Percentiles rank a stretch among this genome's conserved stretches.
Evolutionary conservation across 73 alveolate genomes (phyloP).

Genomic region (Urostyla sp.): DNA sequence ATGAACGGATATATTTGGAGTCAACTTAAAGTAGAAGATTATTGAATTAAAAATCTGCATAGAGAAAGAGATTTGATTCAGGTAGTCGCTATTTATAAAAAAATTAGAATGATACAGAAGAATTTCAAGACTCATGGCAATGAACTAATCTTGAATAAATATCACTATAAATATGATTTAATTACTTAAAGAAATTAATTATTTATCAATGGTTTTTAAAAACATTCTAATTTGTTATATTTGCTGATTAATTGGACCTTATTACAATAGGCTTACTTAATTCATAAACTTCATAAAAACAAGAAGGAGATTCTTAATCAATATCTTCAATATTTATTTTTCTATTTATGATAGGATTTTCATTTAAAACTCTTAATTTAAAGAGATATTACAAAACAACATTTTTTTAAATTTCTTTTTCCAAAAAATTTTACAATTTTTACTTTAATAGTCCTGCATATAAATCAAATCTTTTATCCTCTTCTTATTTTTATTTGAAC

Average conservation of each 20-base stretch:
- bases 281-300: constrained; percentile 49
- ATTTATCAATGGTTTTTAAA: neutral
- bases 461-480: constrained; percentile 33
- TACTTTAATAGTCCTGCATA: neutral
- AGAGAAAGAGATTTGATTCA: too few species aligned
- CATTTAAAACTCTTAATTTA: constrained; percentile 39
- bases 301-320: constrained; percentile 34
- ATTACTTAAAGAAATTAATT: neutral
- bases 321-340: constrained; percentile 23
- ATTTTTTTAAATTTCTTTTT: neutral
- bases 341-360: constrained; percentile 28
- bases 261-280: constrained; percentile 44
- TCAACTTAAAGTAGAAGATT: too few species aligned
- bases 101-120: too few species aligned
- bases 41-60: too few species aligned
- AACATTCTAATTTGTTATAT: constrained; percentile 23
- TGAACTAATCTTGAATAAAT: too few species aligned
- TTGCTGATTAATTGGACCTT: constrained; percentile 32
- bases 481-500: neutral
- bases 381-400: constrained; percentile 30
- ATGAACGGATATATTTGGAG: too few species aligned
- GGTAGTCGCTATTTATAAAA: too few species aligned
- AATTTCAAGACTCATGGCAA: too few species aligned
- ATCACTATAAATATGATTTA: neutral
- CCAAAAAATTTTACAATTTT: neutral